These are phyloP conservation scores for Colletotrichum limetticola DNA, from an alignment of 2,329 filamentous ascomycete genomes.

Conservation along the genomic window DNA sequence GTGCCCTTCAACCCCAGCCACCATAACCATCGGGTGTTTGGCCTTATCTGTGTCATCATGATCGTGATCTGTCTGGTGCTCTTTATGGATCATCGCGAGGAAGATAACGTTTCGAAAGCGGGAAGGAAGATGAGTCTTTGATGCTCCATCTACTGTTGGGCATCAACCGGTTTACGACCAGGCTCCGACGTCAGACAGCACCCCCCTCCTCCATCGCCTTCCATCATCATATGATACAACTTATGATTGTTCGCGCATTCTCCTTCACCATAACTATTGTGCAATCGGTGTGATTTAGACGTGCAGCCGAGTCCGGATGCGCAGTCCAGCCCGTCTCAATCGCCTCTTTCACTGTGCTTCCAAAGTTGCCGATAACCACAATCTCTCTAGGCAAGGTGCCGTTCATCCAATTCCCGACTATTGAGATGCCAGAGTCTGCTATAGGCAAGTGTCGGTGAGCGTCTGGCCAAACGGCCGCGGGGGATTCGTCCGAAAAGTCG, in stretches of 20 bases:
- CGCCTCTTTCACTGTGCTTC: neutral
- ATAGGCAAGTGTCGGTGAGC: neutral
- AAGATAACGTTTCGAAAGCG: neutral
- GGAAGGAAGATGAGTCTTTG: neutral
- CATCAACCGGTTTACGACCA: neutral
- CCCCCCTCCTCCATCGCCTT: neutral
- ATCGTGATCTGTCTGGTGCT: neutral
- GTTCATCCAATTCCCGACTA: neutral
- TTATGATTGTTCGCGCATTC: neutral
- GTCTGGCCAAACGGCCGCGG: neutral
- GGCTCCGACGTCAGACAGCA: neutral
- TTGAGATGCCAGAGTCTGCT: neutral
- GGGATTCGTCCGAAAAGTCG: neutral
- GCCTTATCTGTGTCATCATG: neutral
- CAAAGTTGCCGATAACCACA: neutral
- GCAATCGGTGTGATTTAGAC: neutral
- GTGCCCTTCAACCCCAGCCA: neutral
- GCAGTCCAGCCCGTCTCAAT: neutral
- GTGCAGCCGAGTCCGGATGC: neutral
- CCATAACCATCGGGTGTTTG: neutral
- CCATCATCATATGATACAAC: neutral
- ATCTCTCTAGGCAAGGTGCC: neutral
- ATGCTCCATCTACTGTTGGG: neutral
- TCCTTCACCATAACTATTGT: neutral
- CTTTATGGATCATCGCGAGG: neutral